Evolutionary conservation across 2,329 filamentous ascomycete species (phyloP).

Genomic region (Thielaviopsis punctulata): DNA sequence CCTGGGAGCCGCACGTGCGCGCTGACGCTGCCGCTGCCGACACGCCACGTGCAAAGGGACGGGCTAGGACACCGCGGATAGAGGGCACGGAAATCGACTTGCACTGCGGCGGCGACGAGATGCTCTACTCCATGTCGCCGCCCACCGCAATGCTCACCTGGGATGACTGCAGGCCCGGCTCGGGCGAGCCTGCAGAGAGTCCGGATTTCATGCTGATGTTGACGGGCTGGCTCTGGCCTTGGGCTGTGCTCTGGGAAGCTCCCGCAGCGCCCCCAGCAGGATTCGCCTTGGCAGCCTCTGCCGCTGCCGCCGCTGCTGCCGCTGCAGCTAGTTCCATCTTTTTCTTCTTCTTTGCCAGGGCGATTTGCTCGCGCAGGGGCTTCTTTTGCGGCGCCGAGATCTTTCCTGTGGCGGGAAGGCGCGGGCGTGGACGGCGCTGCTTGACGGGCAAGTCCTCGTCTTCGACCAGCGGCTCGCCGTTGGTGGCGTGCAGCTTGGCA

Average conservation of each 20-base stretch:
- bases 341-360: slow-evolving; percentile 75
- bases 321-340: slow-evolving; percentile 42
- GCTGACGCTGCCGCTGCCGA: no score
- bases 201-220: slow-evolving; percentile 7
- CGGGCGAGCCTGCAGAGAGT: slow-evolving; percentile 4
- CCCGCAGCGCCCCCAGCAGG: background rate
- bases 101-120: slow-evolving; percentile 1
- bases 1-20: no score
- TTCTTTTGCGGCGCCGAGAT: slow-evolving; percentile 73
- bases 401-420: slow-evolving; percentile 57
- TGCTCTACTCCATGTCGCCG: slow-evolving; percentile 11
- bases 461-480: slow-evolving; percentile 49
- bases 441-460: slow-evolving; percentile 91
- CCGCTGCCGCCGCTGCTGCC: slow-evolving; percentile 3
- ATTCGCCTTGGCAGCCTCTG: background rate
- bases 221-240: slow-evolving; percentile 16
- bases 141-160: slow-evolving; percentile 12
- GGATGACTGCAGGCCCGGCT: slow-evolving; percentile 5
- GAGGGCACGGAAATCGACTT: background rate
- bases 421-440: slow-evolving; percentile 59
- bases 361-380: slow-evolving; percentile 65
- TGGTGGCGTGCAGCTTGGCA: slow-evolving; percentile 69
- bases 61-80: no score
- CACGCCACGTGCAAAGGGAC: no score
- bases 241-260: background rate